Conservation (phyloP, 169 alveolate species). For the Amoebophrya sp. region DNA sequence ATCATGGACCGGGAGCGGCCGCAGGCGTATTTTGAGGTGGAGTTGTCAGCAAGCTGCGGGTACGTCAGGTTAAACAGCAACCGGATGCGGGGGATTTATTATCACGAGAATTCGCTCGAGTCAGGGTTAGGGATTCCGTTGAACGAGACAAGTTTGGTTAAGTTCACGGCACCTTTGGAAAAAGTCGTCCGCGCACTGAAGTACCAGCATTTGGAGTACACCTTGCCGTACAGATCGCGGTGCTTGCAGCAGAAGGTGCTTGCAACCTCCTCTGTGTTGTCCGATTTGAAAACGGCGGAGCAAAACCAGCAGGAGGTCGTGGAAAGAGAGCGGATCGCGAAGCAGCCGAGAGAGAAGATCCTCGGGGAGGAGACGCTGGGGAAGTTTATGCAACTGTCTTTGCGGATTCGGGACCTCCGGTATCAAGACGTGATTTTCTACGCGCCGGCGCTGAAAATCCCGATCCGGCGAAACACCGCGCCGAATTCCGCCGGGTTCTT, state of each 20-base stretch:
- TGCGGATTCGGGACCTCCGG: not conserved
- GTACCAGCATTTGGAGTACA: not conserved
- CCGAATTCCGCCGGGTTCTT: not conserved
- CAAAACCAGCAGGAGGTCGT: not conserved
- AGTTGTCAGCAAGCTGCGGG: not conserved
- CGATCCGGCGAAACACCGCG: not conserved
- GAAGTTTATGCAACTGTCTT: not conserved
- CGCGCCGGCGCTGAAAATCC: not conserved
- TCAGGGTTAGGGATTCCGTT: not conserved
- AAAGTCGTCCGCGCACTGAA: not conserved
- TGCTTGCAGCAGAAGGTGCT: constrained; percentile 7
- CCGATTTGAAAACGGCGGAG: too few relatives aligned
- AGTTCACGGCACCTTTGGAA: not conserved
- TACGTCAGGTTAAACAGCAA: not conserved
- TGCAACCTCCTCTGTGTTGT: not conserved
- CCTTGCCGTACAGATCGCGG: not conserved
- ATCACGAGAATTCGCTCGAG: not conserved
- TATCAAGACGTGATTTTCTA: not conserved
- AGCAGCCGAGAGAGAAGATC: not conserved
- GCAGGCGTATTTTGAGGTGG: not conserved
- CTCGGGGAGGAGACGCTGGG: not conserved
- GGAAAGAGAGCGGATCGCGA: not conserved
- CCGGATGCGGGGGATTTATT: not conserved
- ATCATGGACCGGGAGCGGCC: not conserved
- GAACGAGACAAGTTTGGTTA: not conserved